Conservation (phyloP, 352 stramenopile genomes). For the Blastocystis sp. region DNA sequence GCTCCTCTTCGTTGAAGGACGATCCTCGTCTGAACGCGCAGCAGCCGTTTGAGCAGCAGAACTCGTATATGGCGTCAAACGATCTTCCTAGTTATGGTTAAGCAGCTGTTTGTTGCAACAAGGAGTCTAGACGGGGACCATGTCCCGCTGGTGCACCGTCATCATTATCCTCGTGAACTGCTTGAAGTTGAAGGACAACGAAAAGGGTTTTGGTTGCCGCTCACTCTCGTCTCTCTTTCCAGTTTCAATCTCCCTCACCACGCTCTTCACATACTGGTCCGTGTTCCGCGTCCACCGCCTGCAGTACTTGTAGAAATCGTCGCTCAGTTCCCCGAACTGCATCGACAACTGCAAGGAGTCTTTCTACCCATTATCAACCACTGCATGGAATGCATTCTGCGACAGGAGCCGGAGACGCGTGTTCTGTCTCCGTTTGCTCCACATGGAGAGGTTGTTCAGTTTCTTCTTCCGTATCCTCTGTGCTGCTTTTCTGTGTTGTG, state of each 20-base stretch:
- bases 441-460: neutral
- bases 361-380: slow-evolving; percentile 5
- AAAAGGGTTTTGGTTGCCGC: neutral
- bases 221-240: neutral
- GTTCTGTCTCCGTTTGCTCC: slow-evolving; percentile 23
- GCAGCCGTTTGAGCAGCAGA: neutral
- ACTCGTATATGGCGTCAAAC: neutral
- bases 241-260: neutral
- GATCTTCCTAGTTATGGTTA: slow-evolving; percentile 58
- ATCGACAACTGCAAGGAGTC: slow-evolving; percentile 20
- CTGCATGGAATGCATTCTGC: too few species aligned
- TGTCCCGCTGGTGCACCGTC: neutral
- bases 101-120: slow-evolving; percentile 19
- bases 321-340: slow-evolving; percentile 56
- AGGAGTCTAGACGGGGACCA: slow-evolving; percentile 27
- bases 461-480: slow-evolving; percentile 4
- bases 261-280: slow-evolving; percentile 14
- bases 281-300: slow-evolving; percentile 42
- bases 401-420: neutral
- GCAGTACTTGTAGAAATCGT: slow-evolving; percentile 72
- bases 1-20: neutral
- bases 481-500: neutral
- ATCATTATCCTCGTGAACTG: slow-evolving; percentile 52
- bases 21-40: neutral
- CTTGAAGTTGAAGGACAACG: slow-evolving; percentile 34